Evolutionary conservation across 1,284 basidiomycete species (phyloP).

Genomic region (Ustilago loliicola): DNA sequence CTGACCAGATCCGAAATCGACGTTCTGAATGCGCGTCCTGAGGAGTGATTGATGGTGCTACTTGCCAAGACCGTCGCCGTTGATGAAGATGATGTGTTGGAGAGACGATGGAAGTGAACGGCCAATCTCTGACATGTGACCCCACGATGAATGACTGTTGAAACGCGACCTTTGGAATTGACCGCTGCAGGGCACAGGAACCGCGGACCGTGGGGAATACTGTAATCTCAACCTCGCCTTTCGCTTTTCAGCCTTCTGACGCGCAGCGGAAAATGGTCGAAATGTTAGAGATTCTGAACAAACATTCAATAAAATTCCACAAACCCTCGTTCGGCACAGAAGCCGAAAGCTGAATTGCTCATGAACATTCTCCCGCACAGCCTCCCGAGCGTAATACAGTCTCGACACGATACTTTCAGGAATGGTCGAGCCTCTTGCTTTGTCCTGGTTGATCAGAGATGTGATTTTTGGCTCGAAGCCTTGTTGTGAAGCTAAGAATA

Average conservation of each 20-base stretch:
- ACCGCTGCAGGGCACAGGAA: conserved; percentile 11
- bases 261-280: not conserved
- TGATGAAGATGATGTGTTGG: not conserved
- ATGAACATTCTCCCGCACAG: no score
- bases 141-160: conserved; percentile 1
- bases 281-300: not conserved
- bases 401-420: no score
- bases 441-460: no score
- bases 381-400: no score
- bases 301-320: no score
- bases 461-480: no score
- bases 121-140: not conserved
- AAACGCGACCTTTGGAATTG: conserved; percentile 14
- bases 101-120: not conserved
- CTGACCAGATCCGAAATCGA: no score
- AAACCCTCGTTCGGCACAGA: not conserved
- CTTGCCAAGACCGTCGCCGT: not conserved
- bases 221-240: not conserved
- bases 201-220: conserved; percentile 3
- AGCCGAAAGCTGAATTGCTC: not conserved
- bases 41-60: not conserved
- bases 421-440: no score
- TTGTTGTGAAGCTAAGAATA: not conserved
- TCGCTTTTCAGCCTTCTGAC: not conserved
- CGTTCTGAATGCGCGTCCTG: not conserved